Conservation (phyloP, 768 basidiomycete species). For the Tylopilus sp. region DNA sequence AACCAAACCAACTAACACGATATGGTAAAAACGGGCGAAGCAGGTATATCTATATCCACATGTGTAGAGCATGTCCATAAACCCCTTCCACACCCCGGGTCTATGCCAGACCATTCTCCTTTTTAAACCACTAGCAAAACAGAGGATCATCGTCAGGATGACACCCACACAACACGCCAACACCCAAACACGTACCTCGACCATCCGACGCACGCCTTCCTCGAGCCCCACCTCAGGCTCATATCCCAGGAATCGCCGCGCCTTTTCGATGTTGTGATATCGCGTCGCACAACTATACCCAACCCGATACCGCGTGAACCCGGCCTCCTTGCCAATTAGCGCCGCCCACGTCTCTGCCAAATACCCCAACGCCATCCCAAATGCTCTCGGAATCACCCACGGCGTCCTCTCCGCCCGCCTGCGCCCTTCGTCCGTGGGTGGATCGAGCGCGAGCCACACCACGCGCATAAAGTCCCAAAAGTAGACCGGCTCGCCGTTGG, state of each 20-base stretch:
- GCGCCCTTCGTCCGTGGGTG: conserved; percentile 40
- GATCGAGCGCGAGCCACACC: conserved; percentile 72
- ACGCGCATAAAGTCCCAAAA: conserved; percentile 92
- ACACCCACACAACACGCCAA: not conserved
- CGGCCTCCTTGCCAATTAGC: conserved; percentile 73
- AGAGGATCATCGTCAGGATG: not conserved
- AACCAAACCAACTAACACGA: not conserved
- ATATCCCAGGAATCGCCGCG: conserved; percentile 87
- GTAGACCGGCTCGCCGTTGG: conserved; percentile 92
- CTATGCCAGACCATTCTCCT: conserved; percentile 29
- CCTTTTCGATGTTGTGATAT: conserved; percentile 94
- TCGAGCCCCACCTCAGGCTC: conserved; percentile 87
- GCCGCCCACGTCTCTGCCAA: conserved; percentile 72
- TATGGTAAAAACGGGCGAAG: not conserved
- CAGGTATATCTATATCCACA: conserved; percentile 4
- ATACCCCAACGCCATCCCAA: conserved; percentile 71
- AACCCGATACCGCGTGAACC: conserved; percentile 84
- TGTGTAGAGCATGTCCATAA: not conserved
- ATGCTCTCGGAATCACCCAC: conserved; percentile 51
- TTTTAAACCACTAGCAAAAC: conserved; percentile 26
- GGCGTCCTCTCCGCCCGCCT: conserved; percentile 37
- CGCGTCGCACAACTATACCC: conserved; percentile 73
- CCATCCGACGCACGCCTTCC: conserved; percentile 78
- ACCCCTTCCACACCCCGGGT: not conserved
- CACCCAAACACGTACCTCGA: conserved; percentile 53